These are phyloP conservation scores for Purpureocillium lavendulum DNA, from an alignment of 2,329 filamentous ascomycete genomes.

Conservation along the genomic window DNA sequence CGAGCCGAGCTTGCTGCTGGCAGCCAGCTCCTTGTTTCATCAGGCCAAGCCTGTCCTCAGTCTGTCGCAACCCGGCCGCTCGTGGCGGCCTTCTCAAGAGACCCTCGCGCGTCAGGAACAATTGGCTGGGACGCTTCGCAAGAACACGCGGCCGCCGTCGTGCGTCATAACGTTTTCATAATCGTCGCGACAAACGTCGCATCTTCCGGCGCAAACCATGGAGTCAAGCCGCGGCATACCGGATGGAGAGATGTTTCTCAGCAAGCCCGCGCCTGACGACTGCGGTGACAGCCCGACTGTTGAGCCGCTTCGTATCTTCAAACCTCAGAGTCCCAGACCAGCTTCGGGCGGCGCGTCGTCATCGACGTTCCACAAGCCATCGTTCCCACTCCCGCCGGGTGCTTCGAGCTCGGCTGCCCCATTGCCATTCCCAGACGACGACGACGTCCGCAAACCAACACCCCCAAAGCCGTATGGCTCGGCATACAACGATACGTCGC, in stretches of 20 bases:
- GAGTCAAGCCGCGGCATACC: conserved; percentile 55
- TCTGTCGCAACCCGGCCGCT: conserved; percentile 1
- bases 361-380: conserved; percentile 40
- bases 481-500: conserved; percentile 39
- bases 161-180: too few species aligned
- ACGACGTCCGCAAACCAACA: conserved; percentile 40
- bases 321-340: conserved; percentile 60
- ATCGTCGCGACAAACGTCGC: too few species aligned
- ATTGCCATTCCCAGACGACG: conserved; percentile 68
- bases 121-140: background rate
- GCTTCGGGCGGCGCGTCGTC: conserved; percentile 27
- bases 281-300: conserved; percentile 66
- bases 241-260: conserved; percentile 79
- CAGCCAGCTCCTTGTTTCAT: background rate
- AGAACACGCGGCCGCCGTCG: background rate
- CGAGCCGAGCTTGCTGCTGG: too few species aligned
- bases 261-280: conserved; percentile 40
- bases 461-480: conserved; percentile 36
- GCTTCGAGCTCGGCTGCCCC: conserved; percentile 60
- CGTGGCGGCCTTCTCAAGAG: too few species aligned
- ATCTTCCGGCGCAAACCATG: conserved; percentile 24
- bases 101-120: background rate
- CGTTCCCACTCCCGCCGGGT: conserved; percentile 57
- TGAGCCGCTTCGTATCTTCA: conserved; percentile 78
- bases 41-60: background rate